Evolutionary conservation across 2,329 filamentous ascomycete genomes (phyloP).

Genomic region (Penicillium janthinellum): DNA sequence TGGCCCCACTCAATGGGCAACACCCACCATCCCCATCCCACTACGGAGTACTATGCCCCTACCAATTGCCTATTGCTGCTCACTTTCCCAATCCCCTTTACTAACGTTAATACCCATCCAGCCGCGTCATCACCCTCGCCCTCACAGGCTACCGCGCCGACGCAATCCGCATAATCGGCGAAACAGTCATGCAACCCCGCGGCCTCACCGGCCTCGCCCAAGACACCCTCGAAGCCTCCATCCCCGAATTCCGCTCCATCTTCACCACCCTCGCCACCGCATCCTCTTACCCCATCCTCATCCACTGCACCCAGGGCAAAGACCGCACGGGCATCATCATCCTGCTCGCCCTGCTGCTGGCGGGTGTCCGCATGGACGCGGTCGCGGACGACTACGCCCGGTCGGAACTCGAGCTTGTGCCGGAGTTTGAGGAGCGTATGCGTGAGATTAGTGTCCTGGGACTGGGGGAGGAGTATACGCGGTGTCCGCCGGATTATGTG

Average conservation of each 20-base stretch:
- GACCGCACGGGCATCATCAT: slow-evolving; percentile 77
- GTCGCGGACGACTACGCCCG: slow-evolving; percentile 73
- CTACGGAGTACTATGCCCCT: background rate
- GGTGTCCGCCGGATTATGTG: slow-evolving; percentile 68
- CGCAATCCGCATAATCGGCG: slow-evolving; percentile 69
- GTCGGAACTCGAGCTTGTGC: slow-evolving; percentile 61
- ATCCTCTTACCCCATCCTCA: slow-evolving; percentile 62
- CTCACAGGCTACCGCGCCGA: slow-evolving; percentile 66
- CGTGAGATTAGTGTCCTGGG: slow-evolving; percentile 71
- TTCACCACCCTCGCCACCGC: slow-evolving; percentile 65
- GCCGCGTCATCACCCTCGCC: slow-evolving; percentile 65
- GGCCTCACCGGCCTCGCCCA: slow-evolving; percentile 71
- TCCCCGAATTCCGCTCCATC: slow-evolving; percentile 64
- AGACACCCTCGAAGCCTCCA: slow-evolving; percentile 70
- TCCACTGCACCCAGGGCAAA: slow-evolving; percentile 90
- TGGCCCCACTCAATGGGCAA: background rate
- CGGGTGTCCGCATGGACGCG: slow-evolving; percentile 58
- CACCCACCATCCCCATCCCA: background rate
- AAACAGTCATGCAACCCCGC: slow-evolving; percentile 69
- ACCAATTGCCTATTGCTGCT: background rate
- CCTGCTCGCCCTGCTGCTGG: slow-evolving; percentile 66
- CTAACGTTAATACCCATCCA: slow-evolving; percentile 25
- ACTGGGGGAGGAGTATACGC: slow-evolving; percentile 71
- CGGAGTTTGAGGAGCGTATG: slow-evolving; percentile 65
- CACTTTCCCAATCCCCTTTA: background rate